These are phyloP conservation scores for Cryptosporidium felis DNA, from an alignment of 169 alveolate genomes.

Conservation along the genomic window DNA sequence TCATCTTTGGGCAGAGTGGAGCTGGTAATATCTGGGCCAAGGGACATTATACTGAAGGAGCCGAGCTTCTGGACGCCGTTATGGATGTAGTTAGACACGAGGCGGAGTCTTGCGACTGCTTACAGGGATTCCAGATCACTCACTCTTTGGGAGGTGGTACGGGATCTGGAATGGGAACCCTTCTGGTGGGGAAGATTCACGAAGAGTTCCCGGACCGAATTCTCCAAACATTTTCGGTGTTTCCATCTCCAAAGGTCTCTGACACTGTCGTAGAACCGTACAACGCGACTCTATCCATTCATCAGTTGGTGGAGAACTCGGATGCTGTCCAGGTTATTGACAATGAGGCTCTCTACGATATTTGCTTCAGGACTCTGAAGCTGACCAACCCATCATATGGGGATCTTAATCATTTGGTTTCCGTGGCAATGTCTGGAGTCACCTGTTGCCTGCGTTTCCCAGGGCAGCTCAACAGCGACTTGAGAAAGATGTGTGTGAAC, in stretches of 20 bases:
- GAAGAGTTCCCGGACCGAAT: slow-evolving; percentile 98
- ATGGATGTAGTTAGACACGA: slow-evolving; percentile 98
- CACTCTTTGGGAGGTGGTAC: slow-evolving; percentile 99
- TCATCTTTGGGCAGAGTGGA: slow-evolving; percentile 98
- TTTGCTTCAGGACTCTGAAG: slow-evolving; percentile 98
- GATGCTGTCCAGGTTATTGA: slow-evolving; percentile 97
- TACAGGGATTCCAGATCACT: slow-evolving; percentile 97
- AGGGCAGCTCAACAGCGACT: slow-evolving; percentile 95
- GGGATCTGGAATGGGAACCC: slow-evolving; percentile 99
- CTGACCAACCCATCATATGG: slow-evolving; percentile 99
- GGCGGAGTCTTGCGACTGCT: slow-evolving; percentile 98
- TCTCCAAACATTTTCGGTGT: slow-evolving; percentile 97
- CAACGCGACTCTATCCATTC: slow-evolving; percentile 97
- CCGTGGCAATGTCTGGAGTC: slow-evolving; percentile 98
- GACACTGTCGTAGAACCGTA: slow-evolving; percentile 99
- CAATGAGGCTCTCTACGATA: slow-evolving; percentile 98
- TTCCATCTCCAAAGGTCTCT: slow-evolving; percentile 98
- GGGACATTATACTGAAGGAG: slow-evolving; percentile 99
- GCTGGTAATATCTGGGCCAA: slow-evolving; percentile 99
- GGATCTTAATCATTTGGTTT: slow-evolving; percentile 95
- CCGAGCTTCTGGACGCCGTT: slow-evolving; percentile 97
- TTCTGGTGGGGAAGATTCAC: slow-evolving; percentile 94
- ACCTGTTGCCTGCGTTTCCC: slow-evolving; percentile 97
- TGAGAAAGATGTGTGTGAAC: slow-evolving; percentile 96
- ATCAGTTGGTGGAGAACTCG: slow-evolving; percentile 96